These are phyloP conservation scores for Melampsora larici-populina DNA, from an alignment of 1,284 basidiomycete species.

Conservation along the genomic window DNA sequence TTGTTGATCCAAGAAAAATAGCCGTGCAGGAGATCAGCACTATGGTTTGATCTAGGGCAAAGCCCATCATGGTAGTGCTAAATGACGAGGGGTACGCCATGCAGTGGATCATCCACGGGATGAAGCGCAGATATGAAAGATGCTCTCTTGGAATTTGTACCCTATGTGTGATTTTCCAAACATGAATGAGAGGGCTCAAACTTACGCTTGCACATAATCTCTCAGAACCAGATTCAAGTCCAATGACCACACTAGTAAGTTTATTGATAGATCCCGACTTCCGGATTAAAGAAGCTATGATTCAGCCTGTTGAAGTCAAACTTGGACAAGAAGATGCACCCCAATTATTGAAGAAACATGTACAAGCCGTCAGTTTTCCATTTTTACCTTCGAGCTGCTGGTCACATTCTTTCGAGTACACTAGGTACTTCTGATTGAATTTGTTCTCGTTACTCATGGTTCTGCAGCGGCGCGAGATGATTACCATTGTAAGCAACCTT, in stretches of 20 bases:
- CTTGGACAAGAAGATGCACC: constrained; percentile 74
- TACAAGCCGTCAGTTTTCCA: constrained; percentile 51
- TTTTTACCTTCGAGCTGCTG: neutral
- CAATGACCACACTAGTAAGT: constrained; percentile 57
- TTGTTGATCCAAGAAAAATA: constrained; percentile 56
- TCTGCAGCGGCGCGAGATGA: too few species aligned
- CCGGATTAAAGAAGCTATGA: constrained; percentile 61
- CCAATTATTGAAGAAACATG: constrained; percentile 61
- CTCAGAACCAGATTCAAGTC: constrained; percentile 51
- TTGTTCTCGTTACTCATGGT: too few species aligned
- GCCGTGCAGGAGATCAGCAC: constrained; percentile 64
- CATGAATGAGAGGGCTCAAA: too few species aligned
- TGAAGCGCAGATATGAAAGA: neutral
- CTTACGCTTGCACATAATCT: constrained; percentile 47
- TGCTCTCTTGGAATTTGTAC: too few species aligned
- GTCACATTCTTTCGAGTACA: too few species aligned
- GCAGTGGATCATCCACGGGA: constrained; percentile 59
- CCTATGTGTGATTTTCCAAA: too few species aligned
- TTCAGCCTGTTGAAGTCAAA: constrained; percentile 74
- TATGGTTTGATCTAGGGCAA: constrained; percentile 67
- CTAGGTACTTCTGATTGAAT: too few species aligned
- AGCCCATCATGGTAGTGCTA: constrained; percentile 76
- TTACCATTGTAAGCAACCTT: too few species aligned
- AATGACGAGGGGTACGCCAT: constrained; percentile 89
- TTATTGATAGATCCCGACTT: constrained; percentile 65